Base-by-base conservation (phyloP, 2,329 filamentous ascomycete species). In the Aspergillus neotritici region DNA sequence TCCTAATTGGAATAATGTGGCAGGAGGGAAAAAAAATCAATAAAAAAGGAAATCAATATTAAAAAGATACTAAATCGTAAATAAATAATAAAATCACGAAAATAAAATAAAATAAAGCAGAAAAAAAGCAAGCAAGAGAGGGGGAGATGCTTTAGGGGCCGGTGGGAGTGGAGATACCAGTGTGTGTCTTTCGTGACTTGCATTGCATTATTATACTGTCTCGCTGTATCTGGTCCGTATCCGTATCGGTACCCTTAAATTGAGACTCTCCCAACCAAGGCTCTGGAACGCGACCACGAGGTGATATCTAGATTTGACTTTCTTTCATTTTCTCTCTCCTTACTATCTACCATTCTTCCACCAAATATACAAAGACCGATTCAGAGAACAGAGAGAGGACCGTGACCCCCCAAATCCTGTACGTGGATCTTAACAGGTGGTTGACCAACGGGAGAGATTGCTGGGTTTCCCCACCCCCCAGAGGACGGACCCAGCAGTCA, bases 31-130 rank as follows among this genome's bases (percentile, higher is more conserved):
- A 37, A 25, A 21, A 21, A 25, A 40, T 32, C 28, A 40, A 12
- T 17, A 33, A 33, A 15, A 14, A 10, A 15, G 16, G n/a, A 29
- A 29, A 29, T 30, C 21, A 37, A 29, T n/a, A 29, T 14, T 21
- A 37, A 14, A 21, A 15, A 4, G 7, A 12, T 29, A 37, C 29
- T 13, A 9, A 5, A 28, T 37, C 13, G 13, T 16, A 13, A 21
- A 30, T 21, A n/a, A 21, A 17, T n/a, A 37, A 37, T 17, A 21
- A 42, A 21, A 15, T n/a, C n/a, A 31, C 29, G 12, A 35, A 29
- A 34, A 32, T 36, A n/a, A 14, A 16, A 41, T 17, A 35, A 42
- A 34, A 10, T n/a, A n/a, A n/a, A n/a, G n/a, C n/a, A n/a, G n/a
- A 37, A 43, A 6, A 43, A 34, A 13, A 5, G 7, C 7, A 35